phyloP scores from a whole-genome alignment of 176 grass and related monocot genomes.

The Avena atlantica region DNA sequence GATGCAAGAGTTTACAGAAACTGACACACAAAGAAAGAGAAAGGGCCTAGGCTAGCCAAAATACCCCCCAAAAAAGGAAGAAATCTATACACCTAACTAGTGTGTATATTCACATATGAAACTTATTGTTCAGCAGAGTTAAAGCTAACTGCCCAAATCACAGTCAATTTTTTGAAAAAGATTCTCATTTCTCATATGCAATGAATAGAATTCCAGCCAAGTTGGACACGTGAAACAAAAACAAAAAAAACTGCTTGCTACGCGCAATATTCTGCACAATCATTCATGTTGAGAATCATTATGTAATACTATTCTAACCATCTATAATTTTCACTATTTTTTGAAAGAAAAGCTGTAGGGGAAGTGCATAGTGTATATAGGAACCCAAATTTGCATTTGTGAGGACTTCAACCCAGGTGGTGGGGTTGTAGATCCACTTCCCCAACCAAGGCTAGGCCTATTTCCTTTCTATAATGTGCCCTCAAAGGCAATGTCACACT shows the following conservation, averaged over 20 bases:
- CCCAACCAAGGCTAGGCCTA: constrained; percentile 4
- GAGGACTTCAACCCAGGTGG: neutral
- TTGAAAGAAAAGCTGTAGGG: neutral
- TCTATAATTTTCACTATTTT: neutral
- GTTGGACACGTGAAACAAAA: constrained; percentile 24
- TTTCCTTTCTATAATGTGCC: neutral
- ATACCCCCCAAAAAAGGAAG: neutral
- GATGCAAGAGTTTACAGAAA: neutral
- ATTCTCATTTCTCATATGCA: neutral
- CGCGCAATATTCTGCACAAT: neutral
- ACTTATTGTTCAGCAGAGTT: neutral
- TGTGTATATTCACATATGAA: constrained; percentile 5
- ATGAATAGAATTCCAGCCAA: neutral
- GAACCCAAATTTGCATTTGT: neutral
- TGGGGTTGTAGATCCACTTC: constrained; percentile 23
- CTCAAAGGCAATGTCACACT: neutral
- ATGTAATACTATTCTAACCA: constrained; percentile 22
- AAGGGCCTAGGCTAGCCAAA: neutral
- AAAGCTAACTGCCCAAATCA: constrained; percentile 35
- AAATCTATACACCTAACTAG: neutral
- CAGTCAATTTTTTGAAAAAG: constrained; percentile 5
- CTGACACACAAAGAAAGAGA: neutral
- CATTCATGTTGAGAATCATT: constrained; percentile 12
- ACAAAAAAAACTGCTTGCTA: neutral
- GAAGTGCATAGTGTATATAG: neutral